Conservation (phyloP, 2,329 filamentous ascomycete species). For the Rosellinia necatrix region DNA sequence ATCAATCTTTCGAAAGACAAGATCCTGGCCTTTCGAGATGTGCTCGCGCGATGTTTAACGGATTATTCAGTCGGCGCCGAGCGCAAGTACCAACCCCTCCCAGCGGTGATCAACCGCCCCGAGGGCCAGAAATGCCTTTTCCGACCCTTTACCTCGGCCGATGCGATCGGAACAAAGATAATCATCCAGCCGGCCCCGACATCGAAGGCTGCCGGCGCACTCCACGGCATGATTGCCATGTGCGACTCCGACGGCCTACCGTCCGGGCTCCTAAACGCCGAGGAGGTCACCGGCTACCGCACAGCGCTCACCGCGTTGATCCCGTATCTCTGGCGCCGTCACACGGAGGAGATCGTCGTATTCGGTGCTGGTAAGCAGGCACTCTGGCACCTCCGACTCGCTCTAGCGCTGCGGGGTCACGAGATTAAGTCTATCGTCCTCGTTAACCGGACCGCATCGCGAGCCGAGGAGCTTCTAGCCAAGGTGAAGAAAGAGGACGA, state of each 20-base stretch:
- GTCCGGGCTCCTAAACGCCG: slow-evolving; percentile 23
- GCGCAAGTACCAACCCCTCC: slow-evolving; percentile 16
- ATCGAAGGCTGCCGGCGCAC: slow-evolving; percentile 6
- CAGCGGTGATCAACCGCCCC: slow-evolving; percentile 18
- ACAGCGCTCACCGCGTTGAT: slow-evolving; percentile 22
- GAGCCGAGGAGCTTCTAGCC: slow-evolving; percentile 7
- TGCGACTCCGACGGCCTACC: slow-evolving; percentile 23
- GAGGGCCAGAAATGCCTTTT: slow-evolving; percentile 27
- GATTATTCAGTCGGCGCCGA: slow-evolving; percentile 15
- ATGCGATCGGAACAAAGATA: slow-evolving; percentile 19
- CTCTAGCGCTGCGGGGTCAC: slow-evolving; percentile 20
- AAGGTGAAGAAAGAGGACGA: slow-evolving; percentile 17
- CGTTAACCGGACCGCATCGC: slow-evolving; percentile 17
- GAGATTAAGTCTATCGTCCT: slow-evolving; percentile 20
- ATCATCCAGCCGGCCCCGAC: slow-evolving; percentile 20
- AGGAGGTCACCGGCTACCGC: slow-evolving; percentile 23
- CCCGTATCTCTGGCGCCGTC: slow-evolving; percentile 21
- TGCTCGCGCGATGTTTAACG: slow-evolving; percentile 6
- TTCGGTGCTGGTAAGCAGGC: slow-evolving; percentile 28
- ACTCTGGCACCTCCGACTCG: slow-evolving; percentile 26
- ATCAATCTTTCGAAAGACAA: slow-evolving; percentile 17
- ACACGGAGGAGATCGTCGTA: slow-evolving; percentile 8
- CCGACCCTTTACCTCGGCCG: slow-evolving; percentile 22
- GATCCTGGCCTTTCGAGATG: slow-evolving; percentile 10
- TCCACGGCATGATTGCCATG: slow-evolving; percentile 23